phyloP scores from a whole-genome alignment of 768 basidiomycete species.

The Amanita pseudoporphyria region DNA sequence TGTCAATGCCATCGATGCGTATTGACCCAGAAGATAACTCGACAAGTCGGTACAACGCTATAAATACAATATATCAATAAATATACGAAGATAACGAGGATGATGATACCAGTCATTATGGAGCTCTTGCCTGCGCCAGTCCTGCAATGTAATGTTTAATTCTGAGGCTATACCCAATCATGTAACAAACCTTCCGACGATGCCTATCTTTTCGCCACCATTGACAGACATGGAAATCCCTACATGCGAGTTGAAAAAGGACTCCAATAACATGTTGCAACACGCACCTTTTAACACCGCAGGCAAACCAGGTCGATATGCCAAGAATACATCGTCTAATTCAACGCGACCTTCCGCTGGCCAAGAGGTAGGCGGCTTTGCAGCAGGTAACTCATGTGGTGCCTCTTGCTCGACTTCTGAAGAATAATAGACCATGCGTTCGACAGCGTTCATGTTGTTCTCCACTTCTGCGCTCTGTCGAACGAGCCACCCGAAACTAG shows the following conservation, averaged over 20 bases:
- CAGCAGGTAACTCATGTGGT: slow-evolving; percentile 52
- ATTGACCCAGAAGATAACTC: slow-evolving; percentile 73
- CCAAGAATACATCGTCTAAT: slow-evolving; percentile 67
- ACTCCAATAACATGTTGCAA: neutral
- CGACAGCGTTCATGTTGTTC: slow-evolving; percentile 90
- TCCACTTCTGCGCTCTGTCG: slow-evolving; percentile 80
- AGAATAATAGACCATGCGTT: slow-evolving; percentile 78
- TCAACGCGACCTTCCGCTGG: slow-evolving; percentile 65
- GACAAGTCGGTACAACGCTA: slow-evolving; percentile 74
- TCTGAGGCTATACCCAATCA: neutral
- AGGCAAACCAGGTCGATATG: slow-evolving; percentile 84
- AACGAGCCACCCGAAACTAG: slow-evolving; percentile 66
- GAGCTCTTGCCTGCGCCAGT: slow-evolving; percentile 89
- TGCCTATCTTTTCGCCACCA: slow-evolving; percentile 85
- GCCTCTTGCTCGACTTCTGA: slow-evolving; percentile 77
- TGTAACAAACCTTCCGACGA: slow-evolving; percentile 50
- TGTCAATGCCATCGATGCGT: slow-evolving; percentile 73
- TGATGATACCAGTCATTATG: slow-evolving; percentile 61
- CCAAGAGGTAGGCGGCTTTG: slow-evolving; percentile 57
- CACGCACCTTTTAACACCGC: slow-evolving; percentile 58
- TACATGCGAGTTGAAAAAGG: neutral
- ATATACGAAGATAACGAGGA: neutral
- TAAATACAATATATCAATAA: slow-evolving; percentile 21
- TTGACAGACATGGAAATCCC: slow-evolving; percentile 57
- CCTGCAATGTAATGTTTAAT: slow-evolving; percentile 18